Percentiles rank a stretch among this genome's conserved stretches.
Evolutionary conservation across 495 filamentous ascomycete species (phyloP).

Genomic region (Trichocladium uniseriatum): DNA sequence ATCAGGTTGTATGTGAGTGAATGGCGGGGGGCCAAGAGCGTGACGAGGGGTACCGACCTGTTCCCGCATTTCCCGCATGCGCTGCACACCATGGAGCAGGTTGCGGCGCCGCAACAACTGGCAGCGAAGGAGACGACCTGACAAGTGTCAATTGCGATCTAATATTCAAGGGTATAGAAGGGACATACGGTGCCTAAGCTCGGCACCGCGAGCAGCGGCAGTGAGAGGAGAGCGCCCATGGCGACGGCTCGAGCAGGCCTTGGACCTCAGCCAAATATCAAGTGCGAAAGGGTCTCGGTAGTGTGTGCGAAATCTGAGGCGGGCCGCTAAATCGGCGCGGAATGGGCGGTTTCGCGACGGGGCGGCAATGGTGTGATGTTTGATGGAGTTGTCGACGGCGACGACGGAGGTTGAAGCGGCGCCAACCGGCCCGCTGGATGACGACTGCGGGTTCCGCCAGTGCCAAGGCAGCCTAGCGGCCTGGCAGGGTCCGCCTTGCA

Average conservation of each 20-base stretch:
- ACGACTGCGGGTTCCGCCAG: too few species aligned
- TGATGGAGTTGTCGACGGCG: too few species aligned
- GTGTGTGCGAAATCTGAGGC: too few species aligned
- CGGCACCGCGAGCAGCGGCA: conserved; percentile 82
- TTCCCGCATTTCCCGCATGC: conserved; percentile 94
- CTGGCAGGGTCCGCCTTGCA: too few species aligned
- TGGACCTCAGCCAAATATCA: neutral
- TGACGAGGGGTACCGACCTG: conserved; percentile 47
- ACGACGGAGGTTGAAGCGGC: too few species aligned
- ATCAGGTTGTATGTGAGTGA: conserved; percentile 1
- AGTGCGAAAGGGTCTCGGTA: too few species aligned
- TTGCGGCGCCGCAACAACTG: conserved; percentile 91
- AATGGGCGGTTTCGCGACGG: too few species aligned
- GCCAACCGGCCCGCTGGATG: too few species aligned
- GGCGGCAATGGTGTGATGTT: too few species aligned
- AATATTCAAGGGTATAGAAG: neutral
- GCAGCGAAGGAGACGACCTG: conserved; percentile 67
- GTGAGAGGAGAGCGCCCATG: conserved; percentile 87
- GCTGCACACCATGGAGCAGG: conserved; percentile 88
- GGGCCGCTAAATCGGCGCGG: too few species aligned
- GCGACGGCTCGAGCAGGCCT: conserved; percentile 17
- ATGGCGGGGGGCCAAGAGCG: neutral
- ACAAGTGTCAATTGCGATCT: neutral
- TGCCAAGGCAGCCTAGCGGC: too few species aligned
- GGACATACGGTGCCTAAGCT: conserved; percentile 71